Evolutionary conservation across 208 protist genomes (phyloP).

Genomic region (Trypanosoma avium): DNA sequence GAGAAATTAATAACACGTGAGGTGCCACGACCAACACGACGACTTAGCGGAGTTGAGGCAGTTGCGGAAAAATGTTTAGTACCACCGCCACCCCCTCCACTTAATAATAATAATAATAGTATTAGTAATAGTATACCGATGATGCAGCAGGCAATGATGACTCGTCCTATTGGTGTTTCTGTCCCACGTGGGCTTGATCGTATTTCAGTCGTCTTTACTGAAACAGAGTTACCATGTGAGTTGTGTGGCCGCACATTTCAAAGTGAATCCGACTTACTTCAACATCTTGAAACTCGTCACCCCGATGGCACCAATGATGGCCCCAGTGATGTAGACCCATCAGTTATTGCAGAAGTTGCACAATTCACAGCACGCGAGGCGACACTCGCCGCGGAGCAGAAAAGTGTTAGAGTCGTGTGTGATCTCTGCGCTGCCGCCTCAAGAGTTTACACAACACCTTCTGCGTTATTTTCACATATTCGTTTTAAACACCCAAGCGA

Average conservation of each 20-base stretch:
- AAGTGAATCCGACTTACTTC: conserved; percentile 64
- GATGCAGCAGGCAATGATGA: too few species aligned
- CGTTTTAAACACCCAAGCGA: conserved; percentile 78
- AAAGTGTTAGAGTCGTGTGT: conserved; percentile 47
- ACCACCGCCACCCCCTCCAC: neutral
- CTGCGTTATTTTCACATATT: conserved; percentile 82
- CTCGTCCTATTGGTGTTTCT: too few species aligned
- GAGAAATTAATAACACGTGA: neutral
- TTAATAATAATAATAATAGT: too few species aligned
- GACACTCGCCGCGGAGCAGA: conserved; percentile 11
- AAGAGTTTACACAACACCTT: conserved; percentile 73
- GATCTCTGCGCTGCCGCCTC: conserved; percentile 49
- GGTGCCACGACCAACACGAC: conserved; percentile 23
- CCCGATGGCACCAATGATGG: conserved; percentile 21
- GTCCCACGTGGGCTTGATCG: too few species aligned
- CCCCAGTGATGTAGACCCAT: neutral
- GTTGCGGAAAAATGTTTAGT: conserved; percentile 16
- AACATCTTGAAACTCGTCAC: conserved; percentile 73
- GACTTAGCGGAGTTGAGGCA: conserved; percentile 35
- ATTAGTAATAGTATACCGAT: too few species aligned
- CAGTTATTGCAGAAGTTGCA: conserved; percentile 33
- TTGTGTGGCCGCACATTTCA: conserved; percentile 60
- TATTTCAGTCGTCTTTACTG: conserved; percentile 35
- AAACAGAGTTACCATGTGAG: conserved; percentile 78
- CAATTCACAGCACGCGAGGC: conserved; percentile 33